Base-by-base conservation (phyloP, 106 monocot genomes). In the Ottelia alismoides region DNA sequence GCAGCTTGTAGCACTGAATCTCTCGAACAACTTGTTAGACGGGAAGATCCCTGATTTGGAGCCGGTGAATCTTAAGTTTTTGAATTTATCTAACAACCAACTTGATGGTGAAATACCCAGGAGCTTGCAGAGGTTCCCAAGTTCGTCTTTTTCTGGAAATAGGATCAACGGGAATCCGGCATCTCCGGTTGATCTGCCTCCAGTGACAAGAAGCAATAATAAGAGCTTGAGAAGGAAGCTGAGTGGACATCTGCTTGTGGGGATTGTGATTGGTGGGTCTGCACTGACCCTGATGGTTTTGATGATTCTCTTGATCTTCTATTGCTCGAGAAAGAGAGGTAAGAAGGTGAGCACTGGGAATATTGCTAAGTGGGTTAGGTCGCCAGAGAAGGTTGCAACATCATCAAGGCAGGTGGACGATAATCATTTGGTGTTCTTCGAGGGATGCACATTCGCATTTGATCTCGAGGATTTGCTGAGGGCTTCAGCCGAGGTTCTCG, bases 401-500 rank as follows among this genome's bases (percentile, higher is more conserved):
- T 24, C 51, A 0, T 57, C 57, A 30, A 68, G 60, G 22, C 61
- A 68, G 31, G 79, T 66, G 12, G 70, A 57, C n/a, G 72, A 65
- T 50, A 92, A 92, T 62, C 52, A 75, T 57, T 53, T 85, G 3
- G 73, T 76, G 31, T 92, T 92, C 78, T 85, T 92, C 25, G 85
- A 81, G 35, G 81, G 85, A 0, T 76, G 72, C 20, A 67, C 23
- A 5, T 68, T 78, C 23, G 85, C 62, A 0, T 92, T 92, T 44
- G 91, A 92, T 47, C 53, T 92, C 17, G 91, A 92, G 63, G 91
- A 92, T 27, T 28, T 92, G 49, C 63, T 92, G 30, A 67, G 78
- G 60, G 91, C 91, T 0, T 92, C 91, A 0, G 91, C 91, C 0
- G 91, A 92, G 65, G 85, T 92, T 21, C 60, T 92, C 16, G 91